Evolutionary conservation across 2,329 filamentous ascomycete species (phyloP).

Genomic region (Endothia cerciana): DNA sequence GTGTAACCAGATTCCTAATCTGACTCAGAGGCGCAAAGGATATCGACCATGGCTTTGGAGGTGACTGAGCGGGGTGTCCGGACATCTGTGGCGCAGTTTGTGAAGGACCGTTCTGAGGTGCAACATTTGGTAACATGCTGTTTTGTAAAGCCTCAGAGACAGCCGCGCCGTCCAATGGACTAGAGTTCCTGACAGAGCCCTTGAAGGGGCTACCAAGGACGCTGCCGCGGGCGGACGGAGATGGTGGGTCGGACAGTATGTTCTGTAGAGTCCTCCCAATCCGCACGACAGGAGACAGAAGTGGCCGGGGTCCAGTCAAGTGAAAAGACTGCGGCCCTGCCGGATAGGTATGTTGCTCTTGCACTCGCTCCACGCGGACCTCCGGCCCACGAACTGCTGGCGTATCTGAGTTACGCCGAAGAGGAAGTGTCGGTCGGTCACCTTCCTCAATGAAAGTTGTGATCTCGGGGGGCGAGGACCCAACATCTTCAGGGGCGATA

Average conservation of each 20-base stretch:
- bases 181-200: conserved; percentile 40
- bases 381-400: conserved; percentile 20
- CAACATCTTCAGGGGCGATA: conserved; percentile 21
- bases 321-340: conserved; percentile 34
- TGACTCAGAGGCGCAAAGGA: conserved; percentile 38
- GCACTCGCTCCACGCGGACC: conserved; percentile 20
- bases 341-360: conserved; percentile 17
- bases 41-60: conserved; percentile 35
- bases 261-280: conserved; percentile 60
- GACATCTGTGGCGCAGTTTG: conserved; percentile 11
- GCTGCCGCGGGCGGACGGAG: conserved; percentile 54
- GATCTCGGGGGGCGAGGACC: conserved; percentile 28
- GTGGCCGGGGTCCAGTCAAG: conserved; percentile 43
- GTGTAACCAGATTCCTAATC: conserved; percentile 38
- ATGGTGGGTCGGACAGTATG: conserved; percentile 62
- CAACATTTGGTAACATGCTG: conserved; percentile 13
- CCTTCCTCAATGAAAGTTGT: conserved; percentile 20
- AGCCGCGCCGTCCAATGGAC: conserved; percentile 34
- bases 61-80: conserved; percentile 24
- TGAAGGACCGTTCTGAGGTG: conserved; percentile 12
- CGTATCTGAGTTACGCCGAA: conserved; percentile 31
- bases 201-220: conserved; percentile 61
- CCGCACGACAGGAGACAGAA: conserved; percentile 61
- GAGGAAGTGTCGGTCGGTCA: conserved; percentile 6
- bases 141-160: conserved; percentile 29